Evolutionary conservation across 768 basidiomycete genomes (phyloP).

Genomic region (Lentinula boryana): DNA sequence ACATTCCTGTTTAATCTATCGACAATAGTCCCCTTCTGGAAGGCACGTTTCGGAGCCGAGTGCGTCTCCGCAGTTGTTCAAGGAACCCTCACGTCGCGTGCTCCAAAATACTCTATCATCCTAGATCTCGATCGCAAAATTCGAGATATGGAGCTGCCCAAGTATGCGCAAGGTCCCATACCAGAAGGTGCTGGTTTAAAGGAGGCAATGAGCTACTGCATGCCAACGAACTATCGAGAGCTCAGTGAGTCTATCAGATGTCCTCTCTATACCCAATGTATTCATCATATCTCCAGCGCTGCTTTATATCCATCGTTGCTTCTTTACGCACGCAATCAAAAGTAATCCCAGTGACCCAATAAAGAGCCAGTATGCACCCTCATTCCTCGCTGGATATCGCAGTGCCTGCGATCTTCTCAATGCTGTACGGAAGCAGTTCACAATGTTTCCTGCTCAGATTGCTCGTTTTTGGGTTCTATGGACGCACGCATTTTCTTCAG

Average conservation of each 20-base stretch:
- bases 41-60: slow-evolving; percentile 60
- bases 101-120: slow-evolving; percentile 56
- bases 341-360: slow-evolving; percentile 64
- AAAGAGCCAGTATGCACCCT: slow-evolving; percentile 59
- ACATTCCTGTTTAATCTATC: neutral
- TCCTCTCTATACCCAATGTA: slow-evolving; percentile 3
- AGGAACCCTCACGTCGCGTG: slow-evolving; percentile 59
- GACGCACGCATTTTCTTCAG: slow-evolving; percentile 66
- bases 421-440: slow-evolving; percentile 42
- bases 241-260: slow-evolving; percentile 40
- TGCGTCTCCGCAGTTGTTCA: slow-evolving; percentile 66
- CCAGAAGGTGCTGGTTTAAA: slow-evolving; percentile 46
- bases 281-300: slow-evolving; percentile 36
- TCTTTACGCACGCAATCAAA: slow-evolving; percentile 68
- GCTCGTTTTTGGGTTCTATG: slow-evolving; percentile 67
- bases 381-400: slow-evolving; percentile 62
- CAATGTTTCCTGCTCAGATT: slow-evolving; percentile 49
- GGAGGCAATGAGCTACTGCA: slow-evolving; percentile 67
- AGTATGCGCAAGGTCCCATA: slow-evolving; percentile 47
- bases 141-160: slow-evolving; percentile 62
- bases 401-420: slow-evolving; percentile 56
- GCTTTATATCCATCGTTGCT: slow-evolving; percentile 69
- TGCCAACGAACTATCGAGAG: slow-evolving; percentile 70
- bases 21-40: slow-evolving; percentile 57
- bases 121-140: slow-evolving; percentile 63